These are phyloP conservation scores for Platanthera zijinensis DNA, from an alignment of 106 monocot species.

Conservation along the genomic window DNA sequence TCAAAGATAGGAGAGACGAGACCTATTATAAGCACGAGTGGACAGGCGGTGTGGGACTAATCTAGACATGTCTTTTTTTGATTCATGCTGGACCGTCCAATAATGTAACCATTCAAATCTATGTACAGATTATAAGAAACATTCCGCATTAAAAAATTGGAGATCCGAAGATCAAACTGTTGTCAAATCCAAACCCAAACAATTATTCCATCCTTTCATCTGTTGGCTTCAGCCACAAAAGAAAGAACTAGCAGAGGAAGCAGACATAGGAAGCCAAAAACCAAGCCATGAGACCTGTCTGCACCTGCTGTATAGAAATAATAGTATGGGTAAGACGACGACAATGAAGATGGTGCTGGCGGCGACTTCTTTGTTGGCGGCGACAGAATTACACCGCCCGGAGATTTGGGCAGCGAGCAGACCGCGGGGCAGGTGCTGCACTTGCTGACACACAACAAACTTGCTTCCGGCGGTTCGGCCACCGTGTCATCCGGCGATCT, in stretches of 20 bases:
- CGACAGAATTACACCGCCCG: not conserved
- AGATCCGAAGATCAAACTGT: not conserved
- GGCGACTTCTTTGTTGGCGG: conserved; percentile 1
- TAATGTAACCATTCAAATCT: no score
- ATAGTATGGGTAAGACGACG: conserved; percentile 2
- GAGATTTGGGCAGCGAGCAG: not conserved
- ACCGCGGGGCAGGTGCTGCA: conserved; percentile 1
- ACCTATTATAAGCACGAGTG: no score
- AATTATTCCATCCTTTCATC: not conserved
- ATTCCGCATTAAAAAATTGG: not conserved
- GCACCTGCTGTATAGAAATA: conserved; percentile 8
- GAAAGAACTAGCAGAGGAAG: not conserved
- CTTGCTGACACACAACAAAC: conserved; percentile 2
- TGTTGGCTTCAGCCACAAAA: not conserved
- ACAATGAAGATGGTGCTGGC: not conserved
- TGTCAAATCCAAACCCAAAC: not conserved
- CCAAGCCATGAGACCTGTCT: not conserved
- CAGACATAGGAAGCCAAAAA: not conserved
- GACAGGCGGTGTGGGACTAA: no score
- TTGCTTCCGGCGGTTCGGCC: not conserved
- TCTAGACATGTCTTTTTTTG: no score
- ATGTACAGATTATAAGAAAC: no score
- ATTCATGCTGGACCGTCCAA: no score
- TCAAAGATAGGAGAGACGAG: no score
- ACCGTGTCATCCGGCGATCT: not conserved